Base-by-base conservation (phyloP, 768 basidiomycete genomes). In the Suillus cothurnatus region DNA sequence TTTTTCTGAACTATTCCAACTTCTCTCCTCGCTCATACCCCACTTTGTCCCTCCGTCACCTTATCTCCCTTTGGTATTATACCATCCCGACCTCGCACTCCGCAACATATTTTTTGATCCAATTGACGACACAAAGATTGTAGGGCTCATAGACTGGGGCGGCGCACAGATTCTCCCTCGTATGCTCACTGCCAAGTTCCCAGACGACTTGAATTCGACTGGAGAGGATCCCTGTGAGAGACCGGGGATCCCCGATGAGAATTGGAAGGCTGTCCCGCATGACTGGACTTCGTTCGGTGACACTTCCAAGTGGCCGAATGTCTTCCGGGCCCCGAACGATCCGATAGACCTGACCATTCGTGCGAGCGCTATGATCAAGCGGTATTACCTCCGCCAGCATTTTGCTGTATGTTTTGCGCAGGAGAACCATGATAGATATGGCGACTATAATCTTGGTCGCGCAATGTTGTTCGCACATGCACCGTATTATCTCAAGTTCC, bases 271-370 rank as follows among this genome's bases (percentile, higher is more conserved):
- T 9, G 34, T 38, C 23, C 36, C 56, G 1, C 56, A 57, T 38
- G 36, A 57, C 36, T 57, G 56, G 56, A 57, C 56, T 26, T 57
- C 56, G 6, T 57, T 57, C 56, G 56, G 56, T 23, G 36, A 57
- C 23, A 57, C 56, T 38, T 57, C 56, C 23, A 23, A 38, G 23
- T 57, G 36, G 56, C 56, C 36, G 15, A 23, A 23, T 17, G 15
- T 23, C 56, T 38, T 57, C 36, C 23, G 36, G n/a, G 34, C 4
- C 14, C 15, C 8, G 17, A 23, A 38, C 7, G 23, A 38, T 23
- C 36, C 23, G 23, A 4, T 57, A 7, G 56, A 57, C 23, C n/a
- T 57, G 23, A 57, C 56, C 8, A 26, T 57, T 26, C 56, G 56
- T 17, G 56, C 36, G 17, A 38, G 23, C 15, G 56, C n/a, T 9